A percentile compares a stretch with the other conserved stretches of the same genome.
Conservation (phyloP, 371 early-diverging fungal species). For the Sporodiniella umbellata region DNA sequence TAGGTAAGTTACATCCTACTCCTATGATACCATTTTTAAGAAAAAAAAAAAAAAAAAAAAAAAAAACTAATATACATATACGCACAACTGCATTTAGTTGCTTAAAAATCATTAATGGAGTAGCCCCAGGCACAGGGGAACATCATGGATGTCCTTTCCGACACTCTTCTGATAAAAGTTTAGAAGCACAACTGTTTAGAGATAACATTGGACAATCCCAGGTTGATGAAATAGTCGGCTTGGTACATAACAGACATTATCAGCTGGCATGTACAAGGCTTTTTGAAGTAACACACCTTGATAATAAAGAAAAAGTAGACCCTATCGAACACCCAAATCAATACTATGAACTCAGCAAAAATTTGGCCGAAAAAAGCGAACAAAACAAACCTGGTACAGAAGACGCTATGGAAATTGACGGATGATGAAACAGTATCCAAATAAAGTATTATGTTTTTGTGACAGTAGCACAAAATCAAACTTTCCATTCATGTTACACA, state of each 20-base stretch:
- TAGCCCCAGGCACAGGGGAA: constrained; percentile 79
- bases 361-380: constrained; percentile 3
- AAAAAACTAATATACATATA: no score
- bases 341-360: constrained; percentile 80
- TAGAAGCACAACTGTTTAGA: constrained; percentile 53
- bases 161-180: constrained; percentile 64
- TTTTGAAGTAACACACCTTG: constrained; percentile 72
- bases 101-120: constrained; percentile 79
- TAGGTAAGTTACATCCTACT: constrained; percentile 45
- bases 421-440: neutral
- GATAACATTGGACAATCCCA: constrained; percentile 51
- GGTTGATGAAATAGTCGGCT: constrained; percentile 61
- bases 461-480: no score
- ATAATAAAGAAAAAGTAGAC: constrained; percentile 43
- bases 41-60: no score
- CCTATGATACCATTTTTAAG: no score
- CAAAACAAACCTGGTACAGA: neutral
- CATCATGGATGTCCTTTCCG: constrained; percentile 97
- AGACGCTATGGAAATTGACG: constrained; percentile 17
- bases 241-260: constrained; percentile 78
- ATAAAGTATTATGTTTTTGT: neutral
- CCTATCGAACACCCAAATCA: constrained; percentile 91
- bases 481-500: no score
- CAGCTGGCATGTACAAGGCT: constrained; percentile 92
- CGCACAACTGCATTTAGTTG: no score